A percentile compares a stretch with the other conserved stretches of the same genome.
Conservation (phyloP, 2,329 filamentous ascomycete genomes). For the Claviceps monticola region DNA sequence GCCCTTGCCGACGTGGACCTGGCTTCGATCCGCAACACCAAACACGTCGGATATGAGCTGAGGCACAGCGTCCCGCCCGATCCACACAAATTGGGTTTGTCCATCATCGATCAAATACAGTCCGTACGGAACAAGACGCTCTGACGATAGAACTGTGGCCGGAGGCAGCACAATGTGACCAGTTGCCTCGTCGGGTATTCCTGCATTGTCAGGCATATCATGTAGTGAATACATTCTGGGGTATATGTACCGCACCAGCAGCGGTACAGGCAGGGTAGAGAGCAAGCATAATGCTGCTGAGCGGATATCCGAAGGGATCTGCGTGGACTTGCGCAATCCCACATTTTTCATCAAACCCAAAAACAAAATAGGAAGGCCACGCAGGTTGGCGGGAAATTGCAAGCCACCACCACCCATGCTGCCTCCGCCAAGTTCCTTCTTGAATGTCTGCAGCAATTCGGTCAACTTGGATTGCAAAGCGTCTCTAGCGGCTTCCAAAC, state of each 20-base stretch:
- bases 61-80: slow-evolving; percentile 83
- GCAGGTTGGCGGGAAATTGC: slow-evolving; percentile 86
- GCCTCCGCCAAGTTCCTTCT: slow-evolving; percentile 89
- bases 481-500: slow-evolving; percentile 82
- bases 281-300: slow-evolving; percentile 85
- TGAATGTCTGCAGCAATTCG: slow-evolving; percentile 87
- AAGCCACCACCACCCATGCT: slow-evolving; percentile 91
- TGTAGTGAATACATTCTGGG: slow-evolving; percentile 75
- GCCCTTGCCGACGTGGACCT: slow-evolving; percentile 83
- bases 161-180: slow-evolving; percentile 83
- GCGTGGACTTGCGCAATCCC: slow-evolving; percentile 79
- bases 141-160: slow-evolving; percentile 73
- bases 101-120: slow-evolving; percentile 95
- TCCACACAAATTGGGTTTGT: slow-evolving; percentile 95
- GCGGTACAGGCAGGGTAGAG: slow-evolving; percentile 81
- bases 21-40: slow-evolving; percentile 67
- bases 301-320: slow-evolving; percentile 86
- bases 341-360: slow-evolving; percentile 93
- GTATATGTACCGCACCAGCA: slow-evolving; percentile 89
- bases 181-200: slow-evolving; percentile 69
- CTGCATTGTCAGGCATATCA: slow-evolving; percentile 92
- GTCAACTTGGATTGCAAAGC: slow-evolving; percentile 82
- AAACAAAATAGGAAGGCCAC: slow-evolving; percentile 80
- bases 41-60: slow-evolving; percentile 85
- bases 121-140: slow-evolving; percentile 75